Base-by-base conservation (phyloP, 2,329 filamentous ascomycete species). In the Penicillium sp. region DNA sequence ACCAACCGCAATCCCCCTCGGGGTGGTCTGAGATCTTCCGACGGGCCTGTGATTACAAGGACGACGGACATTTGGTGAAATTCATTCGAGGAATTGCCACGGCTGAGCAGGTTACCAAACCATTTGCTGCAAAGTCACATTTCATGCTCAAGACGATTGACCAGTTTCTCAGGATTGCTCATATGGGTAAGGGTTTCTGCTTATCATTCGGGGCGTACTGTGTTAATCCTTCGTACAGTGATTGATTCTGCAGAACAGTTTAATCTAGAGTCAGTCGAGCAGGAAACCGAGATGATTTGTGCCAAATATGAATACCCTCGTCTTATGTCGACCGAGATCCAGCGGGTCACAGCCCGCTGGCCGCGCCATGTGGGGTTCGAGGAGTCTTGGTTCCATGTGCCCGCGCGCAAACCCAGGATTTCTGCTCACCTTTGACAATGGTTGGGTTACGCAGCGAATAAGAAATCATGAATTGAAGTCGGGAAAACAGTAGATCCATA, bases 351-450 rank as follows among this genome's bases (percentile, higher is more conserved):
- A 29, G 60, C 62, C 14, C 53, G 58, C 4, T 63, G 60, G 62
- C 56, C 60, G 8, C 60, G 56, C 21, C 51, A 62, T 55, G 54
- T 64, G 14, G 61, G 61, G 26, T 63, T 60, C 41, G 52, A 56
- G 9, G 39, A 61, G 33, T 52, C 60, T 7, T 61, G 62, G 60
- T 62, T 61, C 46, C 58, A 62, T 49, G 53, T 64, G n/a, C 57
- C 62, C 21, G 45, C 29, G 5, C 51, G 62, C 5, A 58, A 58
- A 47, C n/a, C 37, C 21, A 41, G 35, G 10, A 10, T 14, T 7
- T 5, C 47, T 33, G 13, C 13, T 33, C 57, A 48, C 6, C 47
- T 57, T 13, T 55, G 27, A 26, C 31, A 16, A 31, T 13, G 11
- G 11, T 33, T 33, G 31, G 13, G 14, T 33, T 33, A 33, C 13